A percentile compares a stretch with the other conserved stretches of the same genome.
phyloP scores from a whole-genome alignment of 306 rosid genomes.

The Trichosanthes cucumerina region DNA sequence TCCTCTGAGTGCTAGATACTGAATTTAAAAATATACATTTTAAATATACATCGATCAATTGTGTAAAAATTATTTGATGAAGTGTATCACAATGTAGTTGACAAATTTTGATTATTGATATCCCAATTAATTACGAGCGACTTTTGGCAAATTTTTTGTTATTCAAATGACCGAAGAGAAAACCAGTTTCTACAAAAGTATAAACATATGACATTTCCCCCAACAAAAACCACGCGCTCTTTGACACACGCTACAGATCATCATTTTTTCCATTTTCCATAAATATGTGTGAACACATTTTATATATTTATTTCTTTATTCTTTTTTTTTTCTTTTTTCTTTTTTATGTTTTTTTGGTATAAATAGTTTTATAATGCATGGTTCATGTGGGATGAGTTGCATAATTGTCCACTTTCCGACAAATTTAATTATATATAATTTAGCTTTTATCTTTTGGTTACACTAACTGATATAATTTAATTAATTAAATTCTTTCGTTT shows the following conservation, averaged over 20 bases:
- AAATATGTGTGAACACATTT: constrained; percentile 5
- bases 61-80: too few relatives aligned
- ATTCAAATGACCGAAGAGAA: background rate
- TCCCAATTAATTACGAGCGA: too few relatives aligned
- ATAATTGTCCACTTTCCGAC: constrained; percentile 1
- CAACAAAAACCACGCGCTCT: background rate
- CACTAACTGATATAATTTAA: background rate
- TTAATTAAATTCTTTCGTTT: background rate
- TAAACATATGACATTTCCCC: background rate
- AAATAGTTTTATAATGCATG: constrained; percentile 2
- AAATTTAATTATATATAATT: background rate
- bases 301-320: background rate
- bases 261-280: background rate
- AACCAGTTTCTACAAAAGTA: background rate
- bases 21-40: too few relatives aligned
- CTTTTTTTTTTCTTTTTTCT: background rate
- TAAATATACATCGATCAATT: background rate
- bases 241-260: background rate
- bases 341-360: background rate
- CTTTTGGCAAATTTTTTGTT: background rate
- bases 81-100: too few relatives aligned
- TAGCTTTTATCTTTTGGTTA: background rate
- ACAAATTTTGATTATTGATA: too few relatives aligned
- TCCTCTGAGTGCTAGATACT: too few relatives aligned
- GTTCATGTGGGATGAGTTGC: constrained; percentile 4